phyloP scores from a whole-genome alignment of 2,329 filamentous ascomycete species.

The Microdochium paspali region DNA sequence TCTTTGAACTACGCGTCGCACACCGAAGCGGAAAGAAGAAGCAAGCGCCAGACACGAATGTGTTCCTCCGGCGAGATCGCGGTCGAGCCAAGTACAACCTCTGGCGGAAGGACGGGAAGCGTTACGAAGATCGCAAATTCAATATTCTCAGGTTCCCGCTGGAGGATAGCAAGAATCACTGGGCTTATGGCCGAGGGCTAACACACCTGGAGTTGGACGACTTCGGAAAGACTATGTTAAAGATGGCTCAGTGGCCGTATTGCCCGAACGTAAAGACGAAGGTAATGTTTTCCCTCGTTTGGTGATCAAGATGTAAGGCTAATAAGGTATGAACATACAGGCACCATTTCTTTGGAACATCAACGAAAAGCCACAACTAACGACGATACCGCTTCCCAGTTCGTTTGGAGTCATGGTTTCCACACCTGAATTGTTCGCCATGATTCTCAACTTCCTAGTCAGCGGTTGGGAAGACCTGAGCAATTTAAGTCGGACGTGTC shows the following conservation, averaged over 20 bases:
- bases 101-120: neutral
- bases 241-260: conserved; percentile 6
- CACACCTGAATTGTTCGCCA: conserved; percentile 7
- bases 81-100: conserved; percentile 3
- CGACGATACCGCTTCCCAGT: neutral
- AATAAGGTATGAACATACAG: neutral
- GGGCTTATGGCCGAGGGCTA: neutral
- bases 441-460: conserved; percentile 6
- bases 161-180: neutral
- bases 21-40: neutral
- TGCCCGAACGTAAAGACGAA: conserved; percentile 4
- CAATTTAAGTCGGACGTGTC: conserved; percentile 12
- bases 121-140: conserved; percentile 10
- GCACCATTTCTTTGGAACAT: neutral
- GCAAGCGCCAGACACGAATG: neutral
- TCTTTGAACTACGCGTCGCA: neutral
- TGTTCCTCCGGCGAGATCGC: conserved; percentile 5
- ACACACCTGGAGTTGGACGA: neutral
- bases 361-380: neutral
- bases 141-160: conserved; percentile 9
- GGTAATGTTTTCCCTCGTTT: conserved; percentile 6
- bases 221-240: neutral
- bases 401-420: conserved; percentile 5
- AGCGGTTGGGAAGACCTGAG: conserved; percentile 8
- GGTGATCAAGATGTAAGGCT: neutral